Evolutionary conservation across 345 rosid species (phyloP), one percentile per base, ranked within the genome.

Genomic region (Linum lewisii): DNA sequence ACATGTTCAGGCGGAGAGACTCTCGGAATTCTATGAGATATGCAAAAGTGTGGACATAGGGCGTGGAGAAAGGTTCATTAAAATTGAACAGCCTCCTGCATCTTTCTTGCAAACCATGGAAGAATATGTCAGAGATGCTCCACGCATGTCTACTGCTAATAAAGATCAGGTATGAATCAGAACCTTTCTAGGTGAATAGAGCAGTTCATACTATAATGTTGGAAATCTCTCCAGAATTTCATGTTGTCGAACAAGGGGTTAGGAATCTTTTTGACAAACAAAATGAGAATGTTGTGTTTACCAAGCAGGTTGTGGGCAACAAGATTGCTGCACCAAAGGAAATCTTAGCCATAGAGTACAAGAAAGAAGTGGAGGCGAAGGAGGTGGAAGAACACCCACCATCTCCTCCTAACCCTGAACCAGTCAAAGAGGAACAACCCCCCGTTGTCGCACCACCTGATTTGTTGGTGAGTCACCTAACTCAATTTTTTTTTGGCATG

Each of bases 101-200:
- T 93, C 99, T 47, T 89, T 93, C 74, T 81, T 89, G 52, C 99
- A 85, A 93, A 84, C 95, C 55, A 93, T 93, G 99, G 99, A 93
- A 81, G 99, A 93, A 58, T 93, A 89, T 72, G 90, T 87, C 42
- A 81, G 67, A 69, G 99, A 93, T 25, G 94, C 95, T 68, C 95
- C 97, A 63, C 72, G 80, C 59, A 54, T 60, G 68, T 80, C 83
- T 57, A 72, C 77, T 23, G 63, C 60, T 64, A 81, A 73, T 64
- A 93, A 89, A 69, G 93, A 79, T 63, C 93, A 81, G 99, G 99
- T 93, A 77, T 22, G 13, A 7, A 14, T 45, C 24, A 22, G 42
- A 42, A 42, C 3, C 14, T 8, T 42, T 16, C 47, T 34, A 34
- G 38, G 10, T 34, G 10, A 11, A 11, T 34, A 34, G 38, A 34